Percentiles rank a stretch among this genome's conserved stretches.
These are phyloP conservation scores for Citrus reticulata DNA, from an alignment of 345 rosid species.

Conservation along the genomic window DNA sequence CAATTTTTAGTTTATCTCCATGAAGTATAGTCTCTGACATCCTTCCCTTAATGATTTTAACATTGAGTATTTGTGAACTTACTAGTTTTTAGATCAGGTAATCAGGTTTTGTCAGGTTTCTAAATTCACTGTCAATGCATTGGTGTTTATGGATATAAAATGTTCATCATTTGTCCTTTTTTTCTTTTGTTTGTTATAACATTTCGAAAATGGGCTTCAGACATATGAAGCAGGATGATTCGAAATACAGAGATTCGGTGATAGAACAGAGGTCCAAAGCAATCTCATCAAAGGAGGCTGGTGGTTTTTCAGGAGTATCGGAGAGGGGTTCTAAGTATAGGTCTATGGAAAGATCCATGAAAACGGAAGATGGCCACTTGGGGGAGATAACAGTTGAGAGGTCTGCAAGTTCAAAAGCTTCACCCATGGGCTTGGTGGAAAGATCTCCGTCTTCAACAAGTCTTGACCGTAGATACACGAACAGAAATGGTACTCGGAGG, in stretches of 20 bases:
- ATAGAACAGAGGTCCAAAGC: constrained; percentile 48
- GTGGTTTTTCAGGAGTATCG: constrained; percentile 46
- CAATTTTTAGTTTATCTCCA: not conserved
- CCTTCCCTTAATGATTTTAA: not conserved
- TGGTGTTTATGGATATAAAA: not conserved
- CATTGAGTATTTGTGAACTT: not conserved
- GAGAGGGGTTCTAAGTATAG: constrained; percentile 62
- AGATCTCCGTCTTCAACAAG: constrained; percentile 80
- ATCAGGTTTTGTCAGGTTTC: not conserved
- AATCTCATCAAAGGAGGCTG: constrained; percentile 48
- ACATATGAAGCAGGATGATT: constrained; percentile 46
- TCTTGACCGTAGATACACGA: constrained; percentile 65
- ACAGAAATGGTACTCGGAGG: constrained; percentile 53
- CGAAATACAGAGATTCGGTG: constrained; percentile 39
- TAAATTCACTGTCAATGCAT: not conserved
- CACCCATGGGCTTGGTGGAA: constrained; percentile 59
- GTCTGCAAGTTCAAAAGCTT: constrained; percentile 70
- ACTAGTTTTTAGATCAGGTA: not conserved
- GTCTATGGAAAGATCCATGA: constrained; percentile 49
- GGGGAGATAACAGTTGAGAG: constrained; percentile 66
- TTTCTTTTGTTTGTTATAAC: not conserved
- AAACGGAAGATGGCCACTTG: constrained; percentile 59
- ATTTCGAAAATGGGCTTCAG: constrained; percentile 29
- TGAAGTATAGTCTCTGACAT: not conserved
- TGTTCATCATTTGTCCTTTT: not conserved